Evolutionary conservation across 805 yeast species (phyloP), one percentile per base, ranked within the genome.

Genomic region (Candida coleopterorum): DNA sequence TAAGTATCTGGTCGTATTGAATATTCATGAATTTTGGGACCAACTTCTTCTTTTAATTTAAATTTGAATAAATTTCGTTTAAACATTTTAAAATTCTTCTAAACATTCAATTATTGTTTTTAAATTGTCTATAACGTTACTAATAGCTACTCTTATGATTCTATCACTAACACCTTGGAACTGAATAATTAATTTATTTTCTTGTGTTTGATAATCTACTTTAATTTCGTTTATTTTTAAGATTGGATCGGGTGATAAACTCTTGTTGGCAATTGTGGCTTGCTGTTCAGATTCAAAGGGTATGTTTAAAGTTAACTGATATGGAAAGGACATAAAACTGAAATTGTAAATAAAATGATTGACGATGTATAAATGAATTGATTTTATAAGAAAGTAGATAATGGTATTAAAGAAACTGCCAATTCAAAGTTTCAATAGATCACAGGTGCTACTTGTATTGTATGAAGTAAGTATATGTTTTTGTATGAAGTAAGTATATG

Each of bases 111-210:
- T 64, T 3, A 84, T 74, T 0, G 93, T 79, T 50, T 81, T 81
- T 38, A 86, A 56, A 43, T 80, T 81, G 52, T 87, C 96, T 38
- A 89, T 65, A 12, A 84, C 74, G 45, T 81, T 82, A 57, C 87
- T 86, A 14, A 84, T 85, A 7, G 94, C 94, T 5, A 87, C 95
- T 43, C 97, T 66, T 35, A 88, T 71, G 6, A 79, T 79, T 29
- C 96, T 64, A 45, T 84, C 94, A 34, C 85, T 79, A 0, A 68
- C 66, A 2, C 87, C 86, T 6, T 62, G 55, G 46, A 85, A 84
- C 1, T 49, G 43, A 20, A 79, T 72, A 2, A 54, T 40, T 27
- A 86, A 62, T 0, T 42, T 43, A 14, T 45, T 49, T 2, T 55
- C 72, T 3, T 61, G 52, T 0, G 60, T 52, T 5, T 51, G 30